Base-by-base conservation (phyloP, 306 rosid genomes). In the Myrica gale region DNA sequence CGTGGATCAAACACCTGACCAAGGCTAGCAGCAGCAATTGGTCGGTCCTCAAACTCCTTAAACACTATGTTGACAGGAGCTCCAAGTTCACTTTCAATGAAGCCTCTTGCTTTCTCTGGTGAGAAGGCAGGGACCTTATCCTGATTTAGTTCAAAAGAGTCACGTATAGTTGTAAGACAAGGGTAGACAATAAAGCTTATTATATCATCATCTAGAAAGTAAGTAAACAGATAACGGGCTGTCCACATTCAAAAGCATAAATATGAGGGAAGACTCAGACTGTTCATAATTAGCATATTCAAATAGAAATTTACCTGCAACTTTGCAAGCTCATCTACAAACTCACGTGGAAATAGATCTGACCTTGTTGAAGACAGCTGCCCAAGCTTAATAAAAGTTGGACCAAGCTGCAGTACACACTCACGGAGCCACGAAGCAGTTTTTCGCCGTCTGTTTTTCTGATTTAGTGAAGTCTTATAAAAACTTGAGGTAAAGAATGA, bases 11-110 rank as follows among this genome's bases (percentile, higher is more conserved):
- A 78, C 80, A 92, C 97, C 96, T 93, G 98, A 81, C 98, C 97
- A 78, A 93, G 97, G 83, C 98, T 93, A 61, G 98, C 97, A 68
- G 98, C 98, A 73, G 98, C 97, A 72, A 91, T 93, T 46, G 98
- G 97, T 57, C 53, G 89, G 76, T 93, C 96, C 83, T 91, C 97
- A 53, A 91, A 93, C 85, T 88, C 96, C 83, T 88, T 91, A 78
- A 87, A 93, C 83, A 91, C 74, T 16, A 86, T 44, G 41, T 84
- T 76, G 17, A 93, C 63, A 7, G 96, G 85, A 72, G 89, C 89
- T 78, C 97, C 96, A 15, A 93, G 84, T 79, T 93, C 98, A 43
- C 85, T 88, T 88, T 93, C 91, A 57, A 93, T 83, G 70, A 93
- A 93, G 68, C 88, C 84, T 83, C 55, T 84, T 42, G 96, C 92